Evolutionary conservation across 2,329 filamentous ascomycete species (phyloP).

Genomic region (Hypoxylon sp.): DNA sequence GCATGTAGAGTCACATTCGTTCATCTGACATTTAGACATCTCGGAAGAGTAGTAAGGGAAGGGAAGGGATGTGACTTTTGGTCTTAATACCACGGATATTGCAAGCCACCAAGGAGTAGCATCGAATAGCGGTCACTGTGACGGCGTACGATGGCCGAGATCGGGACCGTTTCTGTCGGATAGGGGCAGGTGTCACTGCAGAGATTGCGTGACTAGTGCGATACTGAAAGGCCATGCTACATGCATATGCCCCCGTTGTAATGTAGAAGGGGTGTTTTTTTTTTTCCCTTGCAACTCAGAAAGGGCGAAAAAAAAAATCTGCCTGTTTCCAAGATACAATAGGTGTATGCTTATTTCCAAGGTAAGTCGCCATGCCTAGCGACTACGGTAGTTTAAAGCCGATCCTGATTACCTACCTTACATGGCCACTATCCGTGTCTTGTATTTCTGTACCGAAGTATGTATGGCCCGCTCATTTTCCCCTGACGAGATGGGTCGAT

Average conservation of each 20-base stretch:
- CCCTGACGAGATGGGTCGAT: background rate
- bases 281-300: background rate
- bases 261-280: background rate
- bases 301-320: background rate
- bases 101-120: background rate
- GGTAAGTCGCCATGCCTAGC: background rate
- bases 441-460: no score
- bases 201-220: slow-evolving; percentile 26
- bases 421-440: no score
- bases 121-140: slow-evolving; percentile 4
- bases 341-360: background rate
- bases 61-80: background rate
- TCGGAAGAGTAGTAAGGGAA: background rate
- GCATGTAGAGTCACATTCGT: slow-evolving; percentile 32
- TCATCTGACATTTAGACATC: slow-evolving; percentile 28
- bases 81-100: background rate
- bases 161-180: slow-evolving; percentile 25
- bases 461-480: no score
- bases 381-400: background rate
- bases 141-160: slow-evolving; percentile 10
- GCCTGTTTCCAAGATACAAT: background rate
- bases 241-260: background rate
- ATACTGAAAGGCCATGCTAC: background rate
- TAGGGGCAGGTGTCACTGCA: slow-evolving; percentile 27
- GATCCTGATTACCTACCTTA: background rate